phyloP scores from a whole-genome alignment of 768 basidiomycete genomes.

The Trametes meyenii region DNA sequence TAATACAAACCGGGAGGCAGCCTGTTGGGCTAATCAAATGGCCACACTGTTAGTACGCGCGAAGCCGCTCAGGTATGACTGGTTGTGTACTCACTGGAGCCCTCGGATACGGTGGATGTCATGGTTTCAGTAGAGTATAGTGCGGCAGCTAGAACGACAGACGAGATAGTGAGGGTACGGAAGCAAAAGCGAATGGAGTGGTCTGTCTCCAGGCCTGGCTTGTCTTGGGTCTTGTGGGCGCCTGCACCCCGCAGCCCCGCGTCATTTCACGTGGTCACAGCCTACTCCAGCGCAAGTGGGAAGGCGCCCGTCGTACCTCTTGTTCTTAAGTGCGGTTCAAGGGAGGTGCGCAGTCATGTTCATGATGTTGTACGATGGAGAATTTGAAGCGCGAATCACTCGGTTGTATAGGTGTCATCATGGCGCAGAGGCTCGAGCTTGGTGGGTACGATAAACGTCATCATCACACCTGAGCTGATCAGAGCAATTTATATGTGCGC shows the following conservation, averaged over 20 bases:
- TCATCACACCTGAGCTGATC: too few species aligned
- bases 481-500: too few species aligned
- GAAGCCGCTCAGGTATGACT: neutral
- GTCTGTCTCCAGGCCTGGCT: slow-evolving; percentile 7
- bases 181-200: slow-evolving; percentile 11
- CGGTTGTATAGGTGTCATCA: too few species aligned
- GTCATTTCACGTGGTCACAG: slow-evolving; percentile 27
- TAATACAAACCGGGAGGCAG: slow-evolving; percentile 7
- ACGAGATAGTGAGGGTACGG: slow-evolving; percentile 7
- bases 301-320: too few species aligned
- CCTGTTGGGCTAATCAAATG: slow-evolving; percentile 10
- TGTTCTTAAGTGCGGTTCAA: too few species aligned
- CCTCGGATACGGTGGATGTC: neutral
- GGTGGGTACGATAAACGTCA: too few species aligned
- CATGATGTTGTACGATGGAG: too few species aligned
- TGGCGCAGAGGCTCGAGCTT: too few species aligned
- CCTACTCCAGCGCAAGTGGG: too few species aligned
- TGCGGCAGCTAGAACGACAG: neutral
- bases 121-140: neutral
- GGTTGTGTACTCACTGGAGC: neutral
- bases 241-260: slow-evolving; percentile 14
- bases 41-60: neutral
- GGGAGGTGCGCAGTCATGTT: too few species aligned
- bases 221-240: neutral
- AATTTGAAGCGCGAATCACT: too few species aligned